Evolutionary conservation across 805 yeast genomes (phyloP), one percentile per base, ranked within the genome.

Genomic region (Wickerhamiella shivajii): DNA sequence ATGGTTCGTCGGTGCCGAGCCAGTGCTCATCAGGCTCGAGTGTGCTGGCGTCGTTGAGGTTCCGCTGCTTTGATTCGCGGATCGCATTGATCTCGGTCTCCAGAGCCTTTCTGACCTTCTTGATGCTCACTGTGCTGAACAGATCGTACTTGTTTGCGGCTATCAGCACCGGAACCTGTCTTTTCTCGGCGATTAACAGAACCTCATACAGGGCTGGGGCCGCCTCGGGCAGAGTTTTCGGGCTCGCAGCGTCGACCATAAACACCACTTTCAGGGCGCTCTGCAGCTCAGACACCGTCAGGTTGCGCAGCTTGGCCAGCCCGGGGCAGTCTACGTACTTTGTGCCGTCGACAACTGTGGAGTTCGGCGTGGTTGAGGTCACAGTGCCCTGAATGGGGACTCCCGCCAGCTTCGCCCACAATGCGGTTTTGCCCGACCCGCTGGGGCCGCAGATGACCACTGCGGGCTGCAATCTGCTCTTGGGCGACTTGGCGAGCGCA

Each of bases 281-380:
- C 28, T 73, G 49, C 42, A 66, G 58, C 37, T 67, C 66, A 34
- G 67, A 65, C 38, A 61, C 43, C 21, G 72, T 59, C 32, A 74
- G 57, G 37, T 70, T 68, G 34, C 67, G 69, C 44, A 85, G 69
- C 54, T 81, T 83, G 36, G 67, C 58, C 56, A 78, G 84, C n/a
- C 96, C 95, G 2, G 98, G 98, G 41, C 73, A 73, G 48, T 87
- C 97, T 33, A 77, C 64, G 24, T 85, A n/a, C n/a, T n/a, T n/a
- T n/a, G n/a, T n/a, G n/a, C n/a, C n/a, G n/a, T n/a, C n/a, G n/a
- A n/a, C n/a, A n/a, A n/a, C n/a, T n/a, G n/a, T n/a, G n/a, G 13
- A 21, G 26, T 44, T 43, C 6, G 45, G 43, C 13, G 16, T n/a
- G 5, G 31, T 20, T 30, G 43, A 38, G n/a, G 45, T 37, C 9